Evolutionary conservation across 169 alveolate species (phyloP).

Genomic region (Cryptosporidium canis): DNA sequence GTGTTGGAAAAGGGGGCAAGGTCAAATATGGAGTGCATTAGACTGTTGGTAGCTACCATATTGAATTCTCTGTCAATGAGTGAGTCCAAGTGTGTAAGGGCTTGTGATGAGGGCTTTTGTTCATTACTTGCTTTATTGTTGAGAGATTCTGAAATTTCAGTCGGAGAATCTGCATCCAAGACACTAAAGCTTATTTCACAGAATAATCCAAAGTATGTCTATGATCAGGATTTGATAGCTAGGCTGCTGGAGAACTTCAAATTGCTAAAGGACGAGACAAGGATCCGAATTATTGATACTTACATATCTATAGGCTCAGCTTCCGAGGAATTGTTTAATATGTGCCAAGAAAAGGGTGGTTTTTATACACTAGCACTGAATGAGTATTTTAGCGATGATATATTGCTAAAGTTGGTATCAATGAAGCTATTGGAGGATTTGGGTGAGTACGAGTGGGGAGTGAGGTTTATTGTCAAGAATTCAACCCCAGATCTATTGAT

Average conservation of each 20-base stretch:
- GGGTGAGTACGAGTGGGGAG: conserved; percentile 63
- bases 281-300: conserved; percentile 40
- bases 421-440: conserved; percentile 55
- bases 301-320: conserved; percentile 61
- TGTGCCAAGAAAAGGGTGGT: conserved; percentile 55
- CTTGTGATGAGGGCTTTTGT: conserved; percentile 50
- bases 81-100: neutral
- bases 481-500: conserved; percentile 51
- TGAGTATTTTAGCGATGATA: conserved; percentile 67
- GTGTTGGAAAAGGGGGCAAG: conserved; percentile 19
- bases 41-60: conserved; percentile 17
- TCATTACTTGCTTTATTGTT: conserved; percentile 6
- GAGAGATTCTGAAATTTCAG: conserved; percentile 24
- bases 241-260: conserved; percentile 4
- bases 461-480: conserved; percentile 30
- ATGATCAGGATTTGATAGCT: neutral
- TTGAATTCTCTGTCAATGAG: conserved; percentile 2
- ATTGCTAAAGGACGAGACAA: conserved; percentile 37
- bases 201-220: conserved; percentile 30
- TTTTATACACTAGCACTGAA: conserved; percentile 30
- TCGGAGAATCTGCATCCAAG: conserved; percentile 63
- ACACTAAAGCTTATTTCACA: conserved; percentile 8
- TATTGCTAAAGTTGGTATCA: conserved; percentile 25
- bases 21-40: neutral
- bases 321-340: conserved; percentile 39